A percentile compares a stretch with the other conserved stretches of the same genome.
phyloP scores from a whole-genome alignment of 1,284 basidiomycete species.

The Dichomitus squalens region DNA sequence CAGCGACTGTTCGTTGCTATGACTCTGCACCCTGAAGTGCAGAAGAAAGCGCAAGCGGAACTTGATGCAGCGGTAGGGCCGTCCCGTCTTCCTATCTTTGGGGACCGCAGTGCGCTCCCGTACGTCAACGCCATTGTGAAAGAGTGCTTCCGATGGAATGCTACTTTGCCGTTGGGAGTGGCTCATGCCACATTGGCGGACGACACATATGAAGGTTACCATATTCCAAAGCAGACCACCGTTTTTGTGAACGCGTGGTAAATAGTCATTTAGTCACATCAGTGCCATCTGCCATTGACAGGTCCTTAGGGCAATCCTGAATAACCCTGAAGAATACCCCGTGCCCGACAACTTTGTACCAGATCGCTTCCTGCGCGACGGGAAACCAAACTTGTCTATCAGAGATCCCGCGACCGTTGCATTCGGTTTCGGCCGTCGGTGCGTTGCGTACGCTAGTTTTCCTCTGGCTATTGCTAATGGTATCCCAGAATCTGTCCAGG shows the following conservation, averaged over 20 bases:
- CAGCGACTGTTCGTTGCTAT: conserved; percentile 24
- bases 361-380: conserved; percentile 5
- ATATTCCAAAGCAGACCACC: conserved; percentile 24
- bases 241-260: conserved; percentile 25
- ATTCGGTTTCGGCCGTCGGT: conserved; percentile 9
- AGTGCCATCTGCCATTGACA: background rate
- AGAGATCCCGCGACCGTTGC: conserved; percentile 3
- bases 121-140: conserved; percentile 23
- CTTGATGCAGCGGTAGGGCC: conserved; percentile 27
- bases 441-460: background rate
- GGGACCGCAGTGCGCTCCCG: conserved; percentile 11
- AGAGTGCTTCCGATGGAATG: conserved; percentile 15
- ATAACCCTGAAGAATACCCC: background rate
- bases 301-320: conserved; percentile 1
- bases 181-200: conserved; percentile 4
- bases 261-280: background rate
- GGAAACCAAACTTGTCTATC: background rate
- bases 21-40: conserved; percentile 24
- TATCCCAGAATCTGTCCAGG: conserved; percentile 6
- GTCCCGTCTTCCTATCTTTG: conserved; percentile 22
- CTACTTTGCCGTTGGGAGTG: conserved; percentile 1
- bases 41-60: conserved; percentile 31
- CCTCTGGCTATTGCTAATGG: too few relatives aligned
- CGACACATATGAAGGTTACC: conserved; percentile 13
- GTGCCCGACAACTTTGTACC: conserved; percentile 3